These are phyloP conservation scores for Penicillium lagena DNA, from an alignment of 495 filamentous ascomycete genomes.

Conservation along the genomic window DNA sequence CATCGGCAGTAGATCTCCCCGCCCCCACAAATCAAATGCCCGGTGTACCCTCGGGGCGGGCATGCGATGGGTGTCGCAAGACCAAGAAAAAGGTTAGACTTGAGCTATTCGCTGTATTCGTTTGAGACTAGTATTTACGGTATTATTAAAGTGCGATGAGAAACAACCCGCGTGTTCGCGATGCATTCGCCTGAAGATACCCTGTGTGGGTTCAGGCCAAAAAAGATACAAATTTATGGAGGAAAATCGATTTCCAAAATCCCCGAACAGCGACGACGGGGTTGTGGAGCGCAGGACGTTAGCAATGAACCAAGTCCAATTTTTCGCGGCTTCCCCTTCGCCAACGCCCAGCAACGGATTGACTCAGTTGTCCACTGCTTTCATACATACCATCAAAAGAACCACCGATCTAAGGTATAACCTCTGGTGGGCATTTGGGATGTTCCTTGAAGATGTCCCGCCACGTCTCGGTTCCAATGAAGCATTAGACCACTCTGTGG, in stretches of 20 bases:
- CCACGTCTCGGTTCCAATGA: slow-evolving; percentile 32
- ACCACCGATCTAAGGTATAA: slow-evolving; percentile 37
- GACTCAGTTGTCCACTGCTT: slow-evolving; percentile 16
- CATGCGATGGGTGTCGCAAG: slow-evolving; percentile 44
- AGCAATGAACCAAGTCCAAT: not conserved
- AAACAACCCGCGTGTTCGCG: slow-evolving; percentile 35
- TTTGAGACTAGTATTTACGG: not conserved
- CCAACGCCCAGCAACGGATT: slow-evolving; percentile 12
- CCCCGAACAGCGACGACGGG: too few species aligned
- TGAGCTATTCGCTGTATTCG: not conserved
- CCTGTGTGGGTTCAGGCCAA: slow-evolving; percentile 41
- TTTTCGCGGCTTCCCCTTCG: not conserved
- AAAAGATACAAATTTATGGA: slow-evolving; percentile 43
- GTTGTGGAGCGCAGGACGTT: too few species aligned
- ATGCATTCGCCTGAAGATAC: slow-evolving; percentile 37
- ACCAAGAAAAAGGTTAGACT: slow-evolving; percentile 47
- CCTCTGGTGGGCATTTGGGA: slow-evolving; percentile 34
- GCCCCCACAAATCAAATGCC: slow-evolving; percentile 28
- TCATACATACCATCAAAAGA: slow-evolving; percentile 21
- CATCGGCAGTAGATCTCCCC: not conserved
- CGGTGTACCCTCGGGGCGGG: slow-evolving; percentile 41
- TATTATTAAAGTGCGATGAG: slow-evolving; percentile 32
- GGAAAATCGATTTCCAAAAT: slow-evolving; percentile 11
- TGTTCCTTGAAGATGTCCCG: slow-evolving; percentile 31
- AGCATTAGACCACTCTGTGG: slow-evolving; percentile 34